Conservation (phyloP, 345 rosid genomes). For the Rubroshorea leprosula region DNA sequence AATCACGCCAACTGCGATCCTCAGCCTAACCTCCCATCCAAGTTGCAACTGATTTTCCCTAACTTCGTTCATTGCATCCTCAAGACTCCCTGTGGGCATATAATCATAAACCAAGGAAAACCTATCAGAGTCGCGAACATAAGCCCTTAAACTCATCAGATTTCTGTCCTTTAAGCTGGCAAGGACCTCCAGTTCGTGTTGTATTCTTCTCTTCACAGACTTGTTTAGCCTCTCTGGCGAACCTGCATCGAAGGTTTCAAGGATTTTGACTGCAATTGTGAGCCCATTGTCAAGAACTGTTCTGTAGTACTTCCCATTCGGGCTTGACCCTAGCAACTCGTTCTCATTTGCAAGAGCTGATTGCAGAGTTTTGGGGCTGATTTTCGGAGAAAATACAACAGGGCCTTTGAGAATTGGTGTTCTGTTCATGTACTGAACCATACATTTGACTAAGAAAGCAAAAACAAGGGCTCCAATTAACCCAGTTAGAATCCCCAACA, state of each 20-base stretch:
- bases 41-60: constrained; percentile 61
- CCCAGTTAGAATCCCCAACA: constrained; percentile 58
- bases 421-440: constrained; percentile 55
- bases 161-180: constrained; percentile 77
- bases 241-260: constrained; percentile 55
- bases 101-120: constrained; percentile 84
- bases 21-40: constrained; percentile 75
- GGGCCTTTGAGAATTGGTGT: constrained; percentile 94
- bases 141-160: constrained; percentile 85
- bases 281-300: constrained; percentile 74
- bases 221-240: constrained; percentile 50
- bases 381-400: constrained; percentile 78
- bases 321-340: constrained; percentile 71
- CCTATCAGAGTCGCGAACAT: constrained; percentile 62
- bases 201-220: constrained; percentile 63
- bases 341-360: constrained; percentile 60
- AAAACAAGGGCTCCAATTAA: constrained; percentile 42
- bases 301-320: constrained; percentile 65
- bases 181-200: constrained; percentile 72
- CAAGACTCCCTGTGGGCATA: constrained; percentile 69
- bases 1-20: constrained; percentile 83
- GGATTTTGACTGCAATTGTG: constrained; percentile 61
- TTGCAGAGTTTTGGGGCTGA: constrained; percentile 60
- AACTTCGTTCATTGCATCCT: constrained; percentile 72
- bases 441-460: constrained; percentile 49